Evolutionary conservation across 257 asterid genomes (phyloP).

Genomic region (Solanum dulcamara): DNA sequence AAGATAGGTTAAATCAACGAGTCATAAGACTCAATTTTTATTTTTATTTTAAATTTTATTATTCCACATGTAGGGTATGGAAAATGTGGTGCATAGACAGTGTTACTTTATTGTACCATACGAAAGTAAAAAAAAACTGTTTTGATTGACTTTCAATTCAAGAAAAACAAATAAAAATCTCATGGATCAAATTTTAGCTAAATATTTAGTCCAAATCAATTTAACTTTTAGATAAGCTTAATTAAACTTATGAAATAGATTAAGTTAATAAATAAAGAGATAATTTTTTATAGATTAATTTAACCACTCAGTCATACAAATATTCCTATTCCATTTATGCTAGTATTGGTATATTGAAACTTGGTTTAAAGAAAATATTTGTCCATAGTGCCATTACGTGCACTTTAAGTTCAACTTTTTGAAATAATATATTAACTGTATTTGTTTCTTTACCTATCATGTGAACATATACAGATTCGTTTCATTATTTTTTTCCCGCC

Average conservation of each 20-base stretch:
- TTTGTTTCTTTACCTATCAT: not conserved
- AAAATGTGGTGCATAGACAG: no score
- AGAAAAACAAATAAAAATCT: not conserved
- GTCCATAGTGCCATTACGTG: not conserved
- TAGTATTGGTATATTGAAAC: not conserved
- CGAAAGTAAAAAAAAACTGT: not conserved
- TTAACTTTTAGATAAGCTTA: no score
- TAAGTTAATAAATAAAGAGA: not conserved
- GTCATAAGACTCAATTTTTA: no score
- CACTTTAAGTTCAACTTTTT: not conserved
- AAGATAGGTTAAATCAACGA: no score
- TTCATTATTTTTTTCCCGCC: not conserved
- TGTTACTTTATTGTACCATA: no score
- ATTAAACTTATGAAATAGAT: no score
- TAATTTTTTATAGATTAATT: not conserved
- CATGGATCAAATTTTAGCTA: no score
- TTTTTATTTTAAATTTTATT: no score
- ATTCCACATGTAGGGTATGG: no score
- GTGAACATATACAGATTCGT: not conserved
- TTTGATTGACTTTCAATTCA: rapidly evolving
- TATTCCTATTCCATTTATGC: not conserved
- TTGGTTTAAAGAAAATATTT: not conserved
- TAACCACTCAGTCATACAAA: not conserved
- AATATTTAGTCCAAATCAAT: no score
- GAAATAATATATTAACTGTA: not conserved